Percentiles rank a stretch among this genome's conserved stretches.
Conservation (phyloP, 495 filamentous ascomycete species). For the Podospora pseudopauciseta region DNA sequence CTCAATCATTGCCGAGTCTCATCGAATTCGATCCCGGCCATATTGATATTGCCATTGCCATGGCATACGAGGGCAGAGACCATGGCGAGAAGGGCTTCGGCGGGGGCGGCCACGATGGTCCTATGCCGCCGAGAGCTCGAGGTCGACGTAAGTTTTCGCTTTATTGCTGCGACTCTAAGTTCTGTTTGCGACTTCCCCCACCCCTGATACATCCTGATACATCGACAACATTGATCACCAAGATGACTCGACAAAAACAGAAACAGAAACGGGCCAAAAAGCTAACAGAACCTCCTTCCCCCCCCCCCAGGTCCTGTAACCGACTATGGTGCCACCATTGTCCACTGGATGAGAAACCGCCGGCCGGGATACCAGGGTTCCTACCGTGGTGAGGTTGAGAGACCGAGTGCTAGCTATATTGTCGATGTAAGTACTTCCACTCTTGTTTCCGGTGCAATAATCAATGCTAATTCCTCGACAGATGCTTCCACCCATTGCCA, state of each 20-base stretch:
- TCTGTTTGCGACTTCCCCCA: background rate
- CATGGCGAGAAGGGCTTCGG: conserved; percentile 30
- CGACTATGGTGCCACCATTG: conserved; percentile 89
- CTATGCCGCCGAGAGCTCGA: conserved; percentile 26
- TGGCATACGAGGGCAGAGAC: conserved; percentile 46
- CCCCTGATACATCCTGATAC: background rate
- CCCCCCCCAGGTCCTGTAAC: conserved; percentile 68
- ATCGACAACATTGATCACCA: background rate
- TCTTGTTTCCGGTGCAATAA: background rate
- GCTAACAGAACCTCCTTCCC: conserved; percentile 22
- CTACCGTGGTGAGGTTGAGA: conserved; percentile 66
- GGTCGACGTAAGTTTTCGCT: conserved; percentile 19
- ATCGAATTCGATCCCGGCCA: background rate
- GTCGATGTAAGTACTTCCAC: conserved; percentile 65
- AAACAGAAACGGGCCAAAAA: background rate
- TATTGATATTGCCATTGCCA: conserved; percentile 36
- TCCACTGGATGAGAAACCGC: conserved; percentile 88
- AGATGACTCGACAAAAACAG: background rate
- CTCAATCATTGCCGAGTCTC: background rate
- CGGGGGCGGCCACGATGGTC: conserved; percentile 25
- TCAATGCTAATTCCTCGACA: conserved; percentile 39
- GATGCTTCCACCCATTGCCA: conserved; percentile 84
- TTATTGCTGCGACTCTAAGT: background rate
- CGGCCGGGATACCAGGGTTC: conserved; percentile 68
- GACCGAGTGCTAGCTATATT: conserved; percentile 82